Conservation (phyloP, 1,139 yeast genomes). For the Geotrichum siamense region DNA sequence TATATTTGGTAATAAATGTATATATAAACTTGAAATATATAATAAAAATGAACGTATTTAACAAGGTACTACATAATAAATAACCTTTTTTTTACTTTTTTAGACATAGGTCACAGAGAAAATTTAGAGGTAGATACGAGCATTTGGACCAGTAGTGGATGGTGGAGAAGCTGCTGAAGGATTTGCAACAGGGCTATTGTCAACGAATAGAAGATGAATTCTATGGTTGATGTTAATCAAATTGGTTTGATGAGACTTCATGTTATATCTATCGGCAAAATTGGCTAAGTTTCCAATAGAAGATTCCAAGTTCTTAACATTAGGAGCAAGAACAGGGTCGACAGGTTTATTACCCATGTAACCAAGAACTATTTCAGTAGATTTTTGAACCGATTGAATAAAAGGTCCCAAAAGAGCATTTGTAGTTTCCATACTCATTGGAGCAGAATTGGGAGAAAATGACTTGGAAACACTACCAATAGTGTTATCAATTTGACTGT, state of each 20-base stretch:
- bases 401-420: slow-evolving; percentile 28
- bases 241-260: slow-evolving; percentile 15
- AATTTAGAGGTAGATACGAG: neutral
- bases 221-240: slow-evolving; percentile 19
- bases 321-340: slow-evolving; percentile 16
- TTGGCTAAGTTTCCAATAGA: slow-evolving; percentile 19
- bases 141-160: neutral
- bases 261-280: slow-evolving; percentile 17
- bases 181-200: neutral
- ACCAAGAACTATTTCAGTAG: slow-evolving; percentile 30
- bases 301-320: slow-evolving; percentile 19
- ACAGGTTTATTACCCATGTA: slow-evolving; percentile 23
- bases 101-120: too few relatives aligned
- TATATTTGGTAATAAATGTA: too few relatives aligned
- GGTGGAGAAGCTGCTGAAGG: neutral
- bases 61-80: too few relatives aligned
- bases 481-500: slow-evolving; percentile 32
- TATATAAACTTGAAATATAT: too few relatives aligned
- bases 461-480: slow-evolving; percentile 26
- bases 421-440: slow-evolving; percentile 26
- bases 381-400: slow-evolving; percentile 32
- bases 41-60: too few relatives aligned
- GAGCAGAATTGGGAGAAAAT: slow-evolving; percentile 26
- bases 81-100: too few relatives aligned
- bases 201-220: slow-evolving; percentile 15